Base-by-base conservation (phyloP, 164 flowering plant genomes). In the Magnolia sinica region DNA sequence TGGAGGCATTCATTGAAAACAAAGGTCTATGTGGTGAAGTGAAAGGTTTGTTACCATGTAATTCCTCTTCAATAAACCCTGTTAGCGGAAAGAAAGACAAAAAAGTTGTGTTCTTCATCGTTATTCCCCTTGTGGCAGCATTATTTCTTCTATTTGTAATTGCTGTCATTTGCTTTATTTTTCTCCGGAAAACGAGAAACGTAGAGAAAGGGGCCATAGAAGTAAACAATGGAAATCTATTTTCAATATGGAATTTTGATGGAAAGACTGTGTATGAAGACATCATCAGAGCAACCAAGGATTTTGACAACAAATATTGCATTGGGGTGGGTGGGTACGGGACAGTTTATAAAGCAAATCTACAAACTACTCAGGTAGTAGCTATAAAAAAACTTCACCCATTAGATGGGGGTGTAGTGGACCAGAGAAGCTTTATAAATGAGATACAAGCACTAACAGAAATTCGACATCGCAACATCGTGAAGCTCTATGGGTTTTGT, bases 231-330 rank as follows among this genome's bases (percentile, higher is more conserved):
- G 61, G 37, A 50, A 23, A 50, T 66, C 11, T 75, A 13, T 76
- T 76, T 22, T 68, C 73, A n/a, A 69, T 76, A 68, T 76, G 73
- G 67, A 76, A 55, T 45, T 76, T 13, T 68, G 73, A 76, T 68
- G 77, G 77, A 10, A 67, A 66, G 29, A 50, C 51, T 24, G 74
- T 72, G 31, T 72, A 52, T 58, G 71, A 75, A n/a, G 77, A 75
- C 61, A 75, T 75, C 63, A 75, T 75, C 6, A n/a, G 7, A 65
- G 77, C 77, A 19, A 37, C 64, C 1, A 65, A 72, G 31, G 31
- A 24, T 52, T 72, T 72, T 14, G n/a, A 58, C 52, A 64, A 72
- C 27, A 75, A 75, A 67, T 75, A 66, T 27, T 75, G 71, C 64
- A 27, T 75, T 75, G 77, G 77, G 13, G 23, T 16, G 4, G 77